Percentiles rank a stretch among this genome's conserved stretches.
Evolutionary conservation across 805 yeast species (phyloP).

Genomic region (Priceomyces medius): DNA sequence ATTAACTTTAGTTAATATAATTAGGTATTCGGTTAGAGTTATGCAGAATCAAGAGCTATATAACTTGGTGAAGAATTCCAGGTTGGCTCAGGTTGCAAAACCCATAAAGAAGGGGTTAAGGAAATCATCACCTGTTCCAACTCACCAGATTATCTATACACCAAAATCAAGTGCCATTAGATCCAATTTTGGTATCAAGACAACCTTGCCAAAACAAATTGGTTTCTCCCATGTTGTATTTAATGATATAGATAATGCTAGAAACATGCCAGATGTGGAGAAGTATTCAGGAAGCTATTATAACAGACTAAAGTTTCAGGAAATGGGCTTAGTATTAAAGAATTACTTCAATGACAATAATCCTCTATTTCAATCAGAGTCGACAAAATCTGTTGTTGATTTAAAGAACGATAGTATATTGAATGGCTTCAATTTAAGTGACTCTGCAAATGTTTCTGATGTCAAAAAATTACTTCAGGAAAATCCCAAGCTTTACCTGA

Average conservation of each 20-base stretch:
- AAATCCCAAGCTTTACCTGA: slow-evolving; percentile 47
- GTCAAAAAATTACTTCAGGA: slow-evolving; percentile 34
- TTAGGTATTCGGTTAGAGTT: neutral
- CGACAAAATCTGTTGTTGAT: slow-evolving; percentile 18
- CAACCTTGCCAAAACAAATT: slow-evolving; percentile 61
- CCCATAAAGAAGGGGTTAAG: slow-evolving; percentile 36
- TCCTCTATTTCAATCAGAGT: slow-evolving; percentile 41
- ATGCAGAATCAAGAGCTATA: slow-evolving; percentile 33
- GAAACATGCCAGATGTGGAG: slow-evolving; percentile 71
- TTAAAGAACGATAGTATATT: slow-evolving; percentile 26
- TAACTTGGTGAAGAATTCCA: slow-evolving; percentile 38
- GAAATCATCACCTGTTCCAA: slow-evolving; percentile 43
- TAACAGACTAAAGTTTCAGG: slow-evolving; percentile 66
- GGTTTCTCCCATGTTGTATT: slow-evolving; percentile 59
- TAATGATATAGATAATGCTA: slow-evolving; percentile 65
- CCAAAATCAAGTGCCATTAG: slow-evolving; percentile 61
- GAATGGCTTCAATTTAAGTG: slow-evolving; percentile 31
- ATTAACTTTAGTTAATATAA: neutral
- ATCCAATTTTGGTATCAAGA: slow-evolving; percentile 76
- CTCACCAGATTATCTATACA: slow-evolving; percentile 72
- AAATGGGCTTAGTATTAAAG: slow-evolving; percentile 54
- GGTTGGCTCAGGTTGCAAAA: slow-evolving; percentile 45
- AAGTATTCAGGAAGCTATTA: slow-evolving; percentile 57
- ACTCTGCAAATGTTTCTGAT: slow-evolving; percentile 24
- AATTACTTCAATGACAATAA: slow-evolving; percentile 29